Percentiles rank a stretch among this genome's conserved stretches.
phyloP scores from a whole-genome alignment of 768 basidiomycete species.

The Amanita pallidorosea region DNA sequence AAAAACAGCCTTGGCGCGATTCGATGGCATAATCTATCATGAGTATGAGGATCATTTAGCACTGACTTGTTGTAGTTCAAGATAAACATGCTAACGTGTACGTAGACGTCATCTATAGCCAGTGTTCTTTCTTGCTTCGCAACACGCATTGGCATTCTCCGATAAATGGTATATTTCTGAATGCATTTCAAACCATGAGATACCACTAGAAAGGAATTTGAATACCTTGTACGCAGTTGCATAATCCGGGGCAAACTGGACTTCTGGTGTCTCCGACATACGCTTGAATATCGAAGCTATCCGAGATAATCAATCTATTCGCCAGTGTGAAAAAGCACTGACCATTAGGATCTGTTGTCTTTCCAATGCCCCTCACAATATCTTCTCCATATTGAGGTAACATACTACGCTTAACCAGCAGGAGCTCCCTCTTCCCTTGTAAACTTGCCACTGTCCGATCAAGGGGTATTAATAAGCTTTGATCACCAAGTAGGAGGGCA shows the following conservation, averaged over 20 bases:
- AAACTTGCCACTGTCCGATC: constrained; percentile 96
- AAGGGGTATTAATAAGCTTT: constrained; percentile 74
- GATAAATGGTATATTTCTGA: constrained; percentile 85
- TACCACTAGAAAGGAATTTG: neutral
- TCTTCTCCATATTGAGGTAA: constrained; percentile 63
- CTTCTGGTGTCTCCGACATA: constrained; percentile 63
- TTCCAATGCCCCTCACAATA: constrained; percentile 49
- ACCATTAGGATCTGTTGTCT: constrained; percentile 92
- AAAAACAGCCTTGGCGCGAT: constrained; percentile 70
- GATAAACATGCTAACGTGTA: constrained; percentile 48
- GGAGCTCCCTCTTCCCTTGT: constrained; percentile 76
- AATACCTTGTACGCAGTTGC: constrained; percentile 79
- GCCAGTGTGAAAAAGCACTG: constrained; percentile 9
- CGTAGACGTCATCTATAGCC: constrained; percentile 91
- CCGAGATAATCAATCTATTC: neutral
- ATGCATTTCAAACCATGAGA: neutral
- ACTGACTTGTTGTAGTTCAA: neutral
- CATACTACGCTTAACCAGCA: constrained; percentile 71
- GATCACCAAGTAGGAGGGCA: constrained; percentile 61
- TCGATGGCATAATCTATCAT: constrained; percentile 78
- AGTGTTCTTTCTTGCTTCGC: constrained; percentile 83
- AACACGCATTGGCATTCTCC: constrained; percentile 91
- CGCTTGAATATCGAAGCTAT: constrained; percentile 91
- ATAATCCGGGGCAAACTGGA: constrained; percentile 58
- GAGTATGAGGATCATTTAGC: constrained; percentile 5